phyloP scores from a whole-genome alignment of 176 grass and related monocot genomes.

The Eleusine indica region DNA sequence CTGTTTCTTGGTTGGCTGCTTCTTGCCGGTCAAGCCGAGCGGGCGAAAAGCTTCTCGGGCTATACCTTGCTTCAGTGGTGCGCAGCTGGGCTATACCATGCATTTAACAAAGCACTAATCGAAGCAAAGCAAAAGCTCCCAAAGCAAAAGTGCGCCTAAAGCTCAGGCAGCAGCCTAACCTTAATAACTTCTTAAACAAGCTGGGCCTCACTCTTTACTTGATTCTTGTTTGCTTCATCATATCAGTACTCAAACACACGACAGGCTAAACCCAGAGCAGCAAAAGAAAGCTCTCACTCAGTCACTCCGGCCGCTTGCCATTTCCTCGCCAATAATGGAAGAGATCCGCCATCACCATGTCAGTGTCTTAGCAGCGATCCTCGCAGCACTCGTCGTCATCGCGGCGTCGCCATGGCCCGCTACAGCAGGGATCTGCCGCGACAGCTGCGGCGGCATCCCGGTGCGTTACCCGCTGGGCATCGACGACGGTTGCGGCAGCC shows the following conservation, averaged over 20 bases:
- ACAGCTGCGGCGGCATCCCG: slow-evolving; percentile 68
- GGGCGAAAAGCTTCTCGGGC: too few species aligned
- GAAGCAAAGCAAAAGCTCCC: slow-evolving; percentile 42
- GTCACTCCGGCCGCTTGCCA: neutral
- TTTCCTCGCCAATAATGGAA: slow-evolving; percentile 21
- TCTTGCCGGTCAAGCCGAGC: too few species aligned
- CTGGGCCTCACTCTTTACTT: neutral
- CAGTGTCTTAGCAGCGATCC: slow-evolving; percentile 13
- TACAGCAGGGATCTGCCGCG: slow-evolving; percentile 52
- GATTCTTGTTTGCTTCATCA: slow-evolving; percentile 12
- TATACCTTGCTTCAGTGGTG: too few species aligned
- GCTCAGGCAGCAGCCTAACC: neutral
- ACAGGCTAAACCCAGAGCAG: neutral
- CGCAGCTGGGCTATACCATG: too few species aligned
- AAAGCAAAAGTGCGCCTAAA: slow-evolving; percentile 22
- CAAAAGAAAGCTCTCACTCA: neutral
- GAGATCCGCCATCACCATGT: slow-evolving; percentile 19
- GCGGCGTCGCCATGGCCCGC: slow-evolving; percentile 4
- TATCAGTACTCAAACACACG: neutral
- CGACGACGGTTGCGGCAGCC: slow-evolving; percentile 90
- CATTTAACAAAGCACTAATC: slow-evolving; percentile 30
- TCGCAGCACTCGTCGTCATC: neutral
- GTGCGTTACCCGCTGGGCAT: slow-evolving; percentile 77
- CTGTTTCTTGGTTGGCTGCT: too few species aligned
- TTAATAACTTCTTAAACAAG: neutral